phyloP scores from a whole-genome alignment of 495 filamentous ascomycete species.

The Massariosphaeria phaeospora region DNA sequence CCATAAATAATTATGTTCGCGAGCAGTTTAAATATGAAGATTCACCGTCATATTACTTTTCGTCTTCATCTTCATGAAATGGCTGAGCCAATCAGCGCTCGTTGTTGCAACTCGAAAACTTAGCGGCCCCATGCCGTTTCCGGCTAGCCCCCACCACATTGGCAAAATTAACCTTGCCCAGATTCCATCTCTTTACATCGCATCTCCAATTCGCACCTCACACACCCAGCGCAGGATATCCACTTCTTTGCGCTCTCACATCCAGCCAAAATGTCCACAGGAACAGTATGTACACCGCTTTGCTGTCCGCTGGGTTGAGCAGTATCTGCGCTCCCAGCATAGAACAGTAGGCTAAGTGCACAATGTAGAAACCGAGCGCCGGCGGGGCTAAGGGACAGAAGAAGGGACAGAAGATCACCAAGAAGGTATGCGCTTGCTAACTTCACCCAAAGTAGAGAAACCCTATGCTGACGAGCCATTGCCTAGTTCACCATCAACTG shows the following conservation, averaged over 20 bases:
- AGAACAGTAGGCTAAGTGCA: constrained; percentile 94
- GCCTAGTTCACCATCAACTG: constrained; percentile 95
- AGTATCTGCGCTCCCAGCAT: constrained; percentile 34
- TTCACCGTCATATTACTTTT: too few relatives aligned
- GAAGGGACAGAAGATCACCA: constrained; percentile 65
- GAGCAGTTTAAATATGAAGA: too few relatives aligned
- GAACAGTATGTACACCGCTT: constrained; percentile 85
- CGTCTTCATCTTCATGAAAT: too few relatives aligned
- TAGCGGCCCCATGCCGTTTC: neutral
- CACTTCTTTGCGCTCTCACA: constrained; percentile 60
- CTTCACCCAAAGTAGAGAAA: too few relatives aligned
- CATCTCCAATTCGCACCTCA: constrained; percentile 6
- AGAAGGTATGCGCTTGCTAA: constrained; percentile 51
- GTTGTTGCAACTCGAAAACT: constrained; percentile 18
- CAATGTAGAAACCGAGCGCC: constrained; percentile 51
- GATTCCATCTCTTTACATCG: neutral
- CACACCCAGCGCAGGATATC: constrained; percentile 47
- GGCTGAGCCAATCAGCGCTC: too few relatives aligned
- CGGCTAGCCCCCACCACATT: constrained; percentile 9
- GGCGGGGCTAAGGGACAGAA: constrained; percentile 50
- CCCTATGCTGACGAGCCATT: too few relatives aligned
- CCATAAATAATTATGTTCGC: too few relatives aligned
- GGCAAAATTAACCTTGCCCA: constrained; percentile 11
- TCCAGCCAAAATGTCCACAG: constrained; percentile 53
- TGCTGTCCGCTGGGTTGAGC: constrained; percentile 58